Evolutionary conservation across 306 rosid species (phyloP).

Genomic region (Rosa rugosa): DNA sequence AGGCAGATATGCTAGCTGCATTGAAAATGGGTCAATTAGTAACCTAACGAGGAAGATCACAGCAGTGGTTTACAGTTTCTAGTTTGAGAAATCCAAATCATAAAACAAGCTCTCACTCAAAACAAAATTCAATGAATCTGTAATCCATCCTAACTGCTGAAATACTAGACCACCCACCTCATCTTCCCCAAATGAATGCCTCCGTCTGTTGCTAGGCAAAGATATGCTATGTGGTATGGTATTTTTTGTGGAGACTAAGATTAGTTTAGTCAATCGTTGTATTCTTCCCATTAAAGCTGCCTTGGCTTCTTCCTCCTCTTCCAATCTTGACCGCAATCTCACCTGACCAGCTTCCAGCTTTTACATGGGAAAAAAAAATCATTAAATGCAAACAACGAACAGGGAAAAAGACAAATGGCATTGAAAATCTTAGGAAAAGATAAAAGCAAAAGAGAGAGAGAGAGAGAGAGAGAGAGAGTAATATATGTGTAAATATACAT

Average conservation of each 20-base stretch:
- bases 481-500: too few species aligned
- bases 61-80: conserved; percentile 10
- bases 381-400: conserved; percentile 26
- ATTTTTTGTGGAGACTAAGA: conserved; percentile 78
- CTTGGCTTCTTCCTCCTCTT: conserved; percentile 91
- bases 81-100: conserved; percentile 1
- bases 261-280: conserved; percentile 81
- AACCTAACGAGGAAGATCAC: background rate
- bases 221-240: conserved; percentile 55
- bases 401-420: background rate
- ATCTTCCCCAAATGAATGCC: conserved; percentile 94
- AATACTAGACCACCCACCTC: conserved; percentile 53
- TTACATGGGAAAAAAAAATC: conserved; percentile 36
- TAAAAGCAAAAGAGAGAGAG: background rate
- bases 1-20: conserved; percentile 88
- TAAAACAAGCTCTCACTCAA: background rate
- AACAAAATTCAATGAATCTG: conserved; percentile 17
- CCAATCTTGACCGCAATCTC: conserved; percentile 74
- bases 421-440: background rate
- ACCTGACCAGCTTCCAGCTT: conserved; percentile 91
- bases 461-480: background rate
- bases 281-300: conserved; percentile 93
- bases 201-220: conserved; percentile 61
- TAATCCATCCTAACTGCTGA: conserved; percentile 1
- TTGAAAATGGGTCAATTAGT: conserved; percentile 24